A percentile compares a stretch with the other conserved stretches of the same genome.
These are phyloP conservation scores for Pythium grandisporangium DNA, from an alignment of 352 stramenopile species.

Conservation along the genomic window DNA sequence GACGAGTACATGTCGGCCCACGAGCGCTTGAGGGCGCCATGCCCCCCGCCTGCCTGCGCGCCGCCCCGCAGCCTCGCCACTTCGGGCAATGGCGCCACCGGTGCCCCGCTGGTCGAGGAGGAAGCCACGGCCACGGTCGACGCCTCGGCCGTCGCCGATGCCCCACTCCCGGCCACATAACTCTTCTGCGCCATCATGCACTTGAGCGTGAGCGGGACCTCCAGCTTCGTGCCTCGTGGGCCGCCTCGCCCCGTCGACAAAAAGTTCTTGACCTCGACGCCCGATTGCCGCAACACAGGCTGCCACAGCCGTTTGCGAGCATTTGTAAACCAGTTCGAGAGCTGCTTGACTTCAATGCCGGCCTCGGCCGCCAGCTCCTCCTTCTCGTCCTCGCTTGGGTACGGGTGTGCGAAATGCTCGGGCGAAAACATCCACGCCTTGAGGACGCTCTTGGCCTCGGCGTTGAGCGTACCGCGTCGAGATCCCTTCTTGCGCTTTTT, in stretches of 20 bases:
- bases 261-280: conserved; percentile 87
- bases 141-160: conserved; percentile 5
- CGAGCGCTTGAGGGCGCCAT: conserved; percentile 40
- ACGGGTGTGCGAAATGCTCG: conserved; percentile 82
- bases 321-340: conserved; percentile 88
- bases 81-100: conserved; percentile 1
- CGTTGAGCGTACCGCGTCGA: conserved; percentile 69
- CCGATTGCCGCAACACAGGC: conserved; percentile 73
- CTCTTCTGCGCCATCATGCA: conserved; percentile 30
- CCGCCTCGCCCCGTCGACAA: conserved; percentile 72
- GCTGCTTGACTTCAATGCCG: conserved; percentile 83
- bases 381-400: conserved; percentile 85
- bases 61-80: conserved; percentile 2
- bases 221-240: conserved; percentile 68
- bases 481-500: conserved; percentile 75
- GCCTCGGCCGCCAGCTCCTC: conserved; percentile 70
- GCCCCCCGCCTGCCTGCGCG: conserved; percentile 19
- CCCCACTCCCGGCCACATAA: conserved; percentile 16
- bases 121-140: conserved; percentile 1
- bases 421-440: conserved; percentile 88
- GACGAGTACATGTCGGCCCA: conserved; percentile 35
- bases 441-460: conserved; percentile 78
- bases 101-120: conserved; percentile 10
- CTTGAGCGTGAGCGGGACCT: conserved; percentile 55
- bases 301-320: conserved; percentile 84